phyloP scores from a whole-genome alignment of 2,329 filamentous ascomycete species.

The Phaeosphaeriaceae sp. region DNA sequence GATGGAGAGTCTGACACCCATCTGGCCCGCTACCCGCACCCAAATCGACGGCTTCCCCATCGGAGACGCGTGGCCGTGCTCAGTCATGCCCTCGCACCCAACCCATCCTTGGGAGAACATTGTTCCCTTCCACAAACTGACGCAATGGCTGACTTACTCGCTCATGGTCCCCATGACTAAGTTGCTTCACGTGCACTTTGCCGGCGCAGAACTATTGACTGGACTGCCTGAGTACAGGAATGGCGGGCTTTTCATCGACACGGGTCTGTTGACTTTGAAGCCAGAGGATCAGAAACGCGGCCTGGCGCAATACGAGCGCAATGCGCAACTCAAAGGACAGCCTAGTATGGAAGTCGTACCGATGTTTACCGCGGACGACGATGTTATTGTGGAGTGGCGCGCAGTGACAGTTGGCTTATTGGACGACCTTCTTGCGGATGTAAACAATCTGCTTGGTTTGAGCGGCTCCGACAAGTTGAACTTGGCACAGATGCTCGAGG shows the following conservation, averaged over 20 bases:
- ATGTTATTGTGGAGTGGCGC: constrained; percentile 82
- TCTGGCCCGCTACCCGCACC: constrained; percentile 89
- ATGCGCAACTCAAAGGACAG: constrained; percentile 74
- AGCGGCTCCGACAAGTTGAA: constrained; percentile 73
- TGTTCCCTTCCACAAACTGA: constrained; percentile 87
- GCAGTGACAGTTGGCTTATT: constrained; percentile 77
- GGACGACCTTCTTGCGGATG: constrained; percentile 72
- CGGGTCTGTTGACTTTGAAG: constrained; percentile 81
- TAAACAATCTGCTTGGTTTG: constrained; percentile 72
- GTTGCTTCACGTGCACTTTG: constrained; percentile 80
- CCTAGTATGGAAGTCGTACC: constrained; percentile 77
- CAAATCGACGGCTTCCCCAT: constrained; percentile 85
- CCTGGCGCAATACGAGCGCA: constrained; percentile 71
- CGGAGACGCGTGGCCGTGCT: constrained; percentile 94
- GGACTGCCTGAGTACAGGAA: constrained; percentile 93
- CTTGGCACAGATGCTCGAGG: constrained; percentile 89
- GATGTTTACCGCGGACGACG: constrained; percentile 74
- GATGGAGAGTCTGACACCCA: constrained; percentile 82
- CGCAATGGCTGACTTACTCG: constrained; percentile 93
- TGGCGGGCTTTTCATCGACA: constrained; percentile 85
- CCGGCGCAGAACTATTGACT: constrained; percentile 82
- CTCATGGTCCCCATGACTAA: constrained; percentile 90
- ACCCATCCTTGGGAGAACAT: constrained; percentile 79
- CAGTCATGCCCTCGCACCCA: constrained; percentile 78
- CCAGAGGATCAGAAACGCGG: constrained; percentile 73